phyloP scores from a whole-genome alignment of 2,329 filamentous ascomycete species.

The Ascocoryne sarcoides region DNA sequence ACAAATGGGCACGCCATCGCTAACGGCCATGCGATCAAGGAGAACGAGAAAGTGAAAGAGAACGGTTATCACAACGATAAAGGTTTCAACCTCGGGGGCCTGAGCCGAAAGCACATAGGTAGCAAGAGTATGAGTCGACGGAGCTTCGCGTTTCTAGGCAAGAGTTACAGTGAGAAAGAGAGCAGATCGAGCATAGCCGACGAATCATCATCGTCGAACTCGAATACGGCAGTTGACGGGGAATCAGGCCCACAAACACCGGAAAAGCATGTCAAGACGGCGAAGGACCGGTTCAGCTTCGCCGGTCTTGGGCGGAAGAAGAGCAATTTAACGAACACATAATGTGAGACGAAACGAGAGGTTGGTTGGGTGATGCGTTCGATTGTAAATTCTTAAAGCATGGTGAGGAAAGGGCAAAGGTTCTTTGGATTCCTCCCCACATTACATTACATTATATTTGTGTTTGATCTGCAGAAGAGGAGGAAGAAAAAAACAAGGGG shows the following conservation, averaged over 20 bases:
- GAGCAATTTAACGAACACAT: constrained; percentile 42
- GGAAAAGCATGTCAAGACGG: constrained; percentile 38
- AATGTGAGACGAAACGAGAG: too few species aligned
- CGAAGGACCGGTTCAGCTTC: constrained; percentile 59
- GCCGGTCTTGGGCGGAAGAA: constrained; percentile 59
- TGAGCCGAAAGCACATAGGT: constrained; percentile 52
- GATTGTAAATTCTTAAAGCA: too few species aligned
- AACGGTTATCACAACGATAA: constrained; percentile 18
- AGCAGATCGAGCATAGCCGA: not conserved
- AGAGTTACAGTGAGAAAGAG: constrained; percentile 27
- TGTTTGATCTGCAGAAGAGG: too few species aligned
- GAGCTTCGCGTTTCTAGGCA: constrained; percentile 58
- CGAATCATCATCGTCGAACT: too few species aligned
- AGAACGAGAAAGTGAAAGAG: not conserved
- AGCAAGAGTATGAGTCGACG: constrained; percentile 73
- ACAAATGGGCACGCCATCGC: constrained; percentile 17
- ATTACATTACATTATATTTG: too few species aligned
- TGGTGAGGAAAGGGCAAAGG: too few species aligned
- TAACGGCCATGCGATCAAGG: constrained; percentile 12
- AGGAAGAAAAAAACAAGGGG: too few species aligned
- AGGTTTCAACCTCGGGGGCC: constrained; percentile 30
- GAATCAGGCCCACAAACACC: constrained; percentile 21
- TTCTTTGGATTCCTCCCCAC: too few species aligned
- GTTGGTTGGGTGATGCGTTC: too few species aligned
- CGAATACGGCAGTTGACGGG: constrained; percentile 21